Evolutionary conservation across 2,329 filamentous ascomycete species (phyloP), one percentile per base, ranked within the genome.

Genomic region (Fusarium sp.): DNA sequence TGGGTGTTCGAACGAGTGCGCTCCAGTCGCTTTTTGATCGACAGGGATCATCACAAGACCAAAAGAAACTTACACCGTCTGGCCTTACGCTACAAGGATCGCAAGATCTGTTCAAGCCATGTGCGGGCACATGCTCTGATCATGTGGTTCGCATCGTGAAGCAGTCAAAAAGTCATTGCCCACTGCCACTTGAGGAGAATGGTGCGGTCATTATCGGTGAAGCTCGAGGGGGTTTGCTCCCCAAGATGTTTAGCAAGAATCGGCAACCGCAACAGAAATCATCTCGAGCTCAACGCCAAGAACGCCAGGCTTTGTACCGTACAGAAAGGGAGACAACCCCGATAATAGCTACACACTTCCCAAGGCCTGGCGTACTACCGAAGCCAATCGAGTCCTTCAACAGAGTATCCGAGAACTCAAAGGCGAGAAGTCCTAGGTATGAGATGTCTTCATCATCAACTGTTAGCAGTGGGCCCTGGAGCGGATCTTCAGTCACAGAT

Each of bases 261-360:
- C 42, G 1, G 17, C 11, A 26, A 45, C 17, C 7, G 15, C 4
- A 45, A 26, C 8, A 18, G n/a, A 45, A 45, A 26, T 1, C 11
- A 0, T 45, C 7, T 45, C 42, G 42, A 26, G 42, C 42, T 45
- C 42, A 13, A 5, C 42, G n/a, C 11, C 42, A 45, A 26, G 17
- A 45, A 18, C 42, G 42, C 0, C 42, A 45, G 11, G 42, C 42
- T 18, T 26, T 45, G n/a, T 45, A 45, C 17, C 42, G 42, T 18
- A 13, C 42, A 9, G 11, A 45, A 26, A 18, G 17, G 42, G n/a
- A 45, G 42, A 18, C 17, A 13, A 3, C 17, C n/a, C 15, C 42
- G 7, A 45, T 6, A 0, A 9, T n/a, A 18, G 11, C 0, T 26
- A 2, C 0, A 4, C n/a, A 13, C 7, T 45, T 11, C 11, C 17